A percentile compares a stretch with the other conserved stretches of the same genome.
phyloP scores from a whole-genome alignment of 169 alveolate genomes.

The Perkinsus olseni region DNA sequence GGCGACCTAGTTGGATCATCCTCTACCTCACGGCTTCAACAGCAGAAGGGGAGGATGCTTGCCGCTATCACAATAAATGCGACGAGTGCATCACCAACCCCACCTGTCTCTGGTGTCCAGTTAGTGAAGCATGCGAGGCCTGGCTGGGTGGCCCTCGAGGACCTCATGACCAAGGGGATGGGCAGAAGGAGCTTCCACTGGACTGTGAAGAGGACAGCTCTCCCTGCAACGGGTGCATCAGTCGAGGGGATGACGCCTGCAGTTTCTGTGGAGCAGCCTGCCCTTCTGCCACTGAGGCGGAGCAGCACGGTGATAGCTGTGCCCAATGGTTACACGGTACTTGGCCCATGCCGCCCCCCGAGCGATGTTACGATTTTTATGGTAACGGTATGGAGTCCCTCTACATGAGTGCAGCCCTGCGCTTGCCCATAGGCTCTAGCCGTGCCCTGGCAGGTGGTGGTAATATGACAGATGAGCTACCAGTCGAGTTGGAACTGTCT shows the following conservation, averaged over 20 bases:
- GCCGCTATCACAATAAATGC: neutral
- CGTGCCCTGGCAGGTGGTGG: neutral
- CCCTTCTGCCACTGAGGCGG: neutral
- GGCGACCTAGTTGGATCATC: neutral
- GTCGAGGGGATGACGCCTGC: neutral
- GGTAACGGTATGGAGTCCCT: neutral
- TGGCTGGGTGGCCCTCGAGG: too few species aligned
- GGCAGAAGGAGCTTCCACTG: neutral
- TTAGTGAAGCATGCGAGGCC: neutral
- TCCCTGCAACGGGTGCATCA: neutral
- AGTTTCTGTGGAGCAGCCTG: neutral
- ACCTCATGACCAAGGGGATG: too few species aligned
- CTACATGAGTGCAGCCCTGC: neutral
- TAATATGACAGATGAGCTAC: neutral
- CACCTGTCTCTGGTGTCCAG: neutral
- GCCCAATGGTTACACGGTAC: neutral
- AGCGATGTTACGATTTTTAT: neutral
- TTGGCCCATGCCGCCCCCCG: neutral
- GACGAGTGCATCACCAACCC: neutral
- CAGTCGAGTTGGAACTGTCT: neutral
- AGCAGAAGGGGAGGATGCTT: neutral
- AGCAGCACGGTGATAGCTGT: neutral
- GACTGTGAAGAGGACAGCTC: neutral
- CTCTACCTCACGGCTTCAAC: neutral
- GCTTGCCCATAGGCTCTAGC: neutral